phyloP scores from a whole-genome alignment of 805 yeast genomes.

The Nematodospora valgi region DNA sequence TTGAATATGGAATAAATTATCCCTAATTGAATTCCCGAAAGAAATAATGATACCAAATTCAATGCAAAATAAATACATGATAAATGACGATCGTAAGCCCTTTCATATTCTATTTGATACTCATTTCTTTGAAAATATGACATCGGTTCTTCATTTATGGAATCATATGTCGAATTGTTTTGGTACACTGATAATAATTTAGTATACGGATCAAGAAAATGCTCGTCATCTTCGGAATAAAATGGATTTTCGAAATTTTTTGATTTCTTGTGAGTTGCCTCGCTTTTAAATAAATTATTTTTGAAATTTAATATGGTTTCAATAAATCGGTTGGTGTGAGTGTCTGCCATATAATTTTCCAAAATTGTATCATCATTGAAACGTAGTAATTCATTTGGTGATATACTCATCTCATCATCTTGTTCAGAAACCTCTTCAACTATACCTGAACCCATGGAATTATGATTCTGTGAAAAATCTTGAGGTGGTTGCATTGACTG shows the following conservation, averaged over 20 bases:
- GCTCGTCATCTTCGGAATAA: constrained; percentile 7
- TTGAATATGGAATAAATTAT: constrained; percentile 30
- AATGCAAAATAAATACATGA: constrained; percentile 35
- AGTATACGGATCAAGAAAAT: constrained; percentile 7
- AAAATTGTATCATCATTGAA: constrained; percentile 2
- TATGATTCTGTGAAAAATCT: not conserved
- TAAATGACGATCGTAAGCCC: constrained; percentile 34
- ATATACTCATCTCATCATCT: constrained; percentile 7
- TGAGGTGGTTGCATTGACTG: constrained; percentile 10
- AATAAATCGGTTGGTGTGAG: constrained; percentile 14
- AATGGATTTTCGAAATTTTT: constrained; percentile 9
- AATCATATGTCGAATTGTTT: constrained; percentile 22
- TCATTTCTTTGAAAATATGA: constrained; percentile 19
- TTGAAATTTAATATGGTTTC: constrained; percentile 19
- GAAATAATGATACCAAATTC: constrained; percentile 31
- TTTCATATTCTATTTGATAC: constrained; percentile 22
- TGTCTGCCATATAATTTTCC: no score
- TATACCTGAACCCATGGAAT: constrained; percentile 7
- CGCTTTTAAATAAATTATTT: constrained; percentile 12
- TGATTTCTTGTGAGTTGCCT: constrained; percentile 2
- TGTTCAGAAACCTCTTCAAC: constrained; percentile 6
- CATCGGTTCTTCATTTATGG: constrained; percentile 32
- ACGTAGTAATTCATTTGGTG: constrained; percentile 8
- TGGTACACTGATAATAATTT: constrained; percentile 7
- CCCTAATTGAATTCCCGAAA: constrained; percentile 39